Conservation (phyloP, 176 grass and related monocot species). For the Cocos nucifera region DNA sequence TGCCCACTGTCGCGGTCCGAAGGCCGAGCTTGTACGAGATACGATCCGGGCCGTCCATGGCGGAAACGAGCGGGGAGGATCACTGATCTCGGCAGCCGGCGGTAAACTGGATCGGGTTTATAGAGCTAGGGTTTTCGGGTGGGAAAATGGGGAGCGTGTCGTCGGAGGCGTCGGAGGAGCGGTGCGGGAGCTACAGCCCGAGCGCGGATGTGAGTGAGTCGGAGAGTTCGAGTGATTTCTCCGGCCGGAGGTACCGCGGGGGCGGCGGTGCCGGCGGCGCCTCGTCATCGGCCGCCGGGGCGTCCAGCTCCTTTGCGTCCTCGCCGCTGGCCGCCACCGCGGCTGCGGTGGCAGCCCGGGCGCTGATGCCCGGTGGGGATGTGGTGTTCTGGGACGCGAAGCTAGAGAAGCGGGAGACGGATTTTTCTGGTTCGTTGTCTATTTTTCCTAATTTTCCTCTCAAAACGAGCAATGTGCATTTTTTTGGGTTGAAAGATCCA, state of each 20-base stretch:
- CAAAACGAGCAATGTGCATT: background rate
- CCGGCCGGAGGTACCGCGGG: constrained; percentile 31
- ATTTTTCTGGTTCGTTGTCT: constrained; percentile 5
- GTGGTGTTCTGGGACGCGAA: constrained; percentile 6
- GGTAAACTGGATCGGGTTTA: too few relatives aligned
- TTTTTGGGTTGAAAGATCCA: constrained; percentile 2
- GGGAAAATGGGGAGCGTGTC: constrained; percentile 61
- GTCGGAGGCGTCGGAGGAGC: constrained; percentile 62
- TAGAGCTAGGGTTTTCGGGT: too few relatives aligned
- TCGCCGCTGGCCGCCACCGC: constrained; percentile 25
- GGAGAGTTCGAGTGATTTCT: constrained; percentile 76
- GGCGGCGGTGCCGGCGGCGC: constrained; percentile 23
- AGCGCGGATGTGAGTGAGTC: constrained; percentile 94
- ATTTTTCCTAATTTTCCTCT: too few relatives aligned
- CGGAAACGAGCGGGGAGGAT: too few relatives aligned
- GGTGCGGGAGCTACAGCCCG: constrained; percentile 83
- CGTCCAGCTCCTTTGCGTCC: constrained; percentile 56
- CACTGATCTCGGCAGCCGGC: too few relatives aligned
- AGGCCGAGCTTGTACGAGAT: too few relatives aligned
- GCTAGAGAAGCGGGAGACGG: background rate
- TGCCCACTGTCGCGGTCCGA: background rate
- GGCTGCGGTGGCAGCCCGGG: constrained; percentile 23
- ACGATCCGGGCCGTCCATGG: too few relatives aligned
- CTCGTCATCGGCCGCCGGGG: constrained; percentile 35
- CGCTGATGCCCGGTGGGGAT: background rate